Evolutionary conservation across 129 eudicot genomes (phyloP).

Genomic region (Tanacetum coccineum): DNA sequence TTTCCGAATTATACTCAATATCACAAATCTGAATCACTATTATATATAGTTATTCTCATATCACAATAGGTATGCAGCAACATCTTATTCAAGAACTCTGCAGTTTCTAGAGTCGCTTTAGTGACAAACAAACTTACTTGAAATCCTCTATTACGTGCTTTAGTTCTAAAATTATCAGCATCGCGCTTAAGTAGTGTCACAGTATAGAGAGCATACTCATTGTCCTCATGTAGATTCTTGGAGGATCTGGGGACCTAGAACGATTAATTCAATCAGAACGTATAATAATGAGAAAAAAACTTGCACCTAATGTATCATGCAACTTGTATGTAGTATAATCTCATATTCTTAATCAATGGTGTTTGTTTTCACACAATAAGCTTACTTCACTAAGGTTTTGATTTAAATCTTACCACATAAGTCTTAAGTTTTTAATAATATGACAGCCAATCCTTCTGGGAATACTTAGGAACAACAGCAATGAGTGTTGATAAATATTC

Average conservation of each 20-base stretch:
- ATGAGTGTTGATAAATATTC: slow-evolving; percentile 78
- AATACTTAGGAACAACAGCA: slow-evolving; percentile 81
- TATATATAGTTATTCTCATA: neutral
- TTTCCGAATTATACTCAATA: slow-evolving; percentile 80
- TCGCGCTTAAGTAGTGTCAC: slow-evolving; percentile 77
- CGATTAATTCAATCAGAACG: slow-evolving; percentile 35
- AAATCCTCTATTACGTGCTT: slow-evolving; percentile 10
- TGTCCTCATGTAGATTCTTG: slow-evolving; percentile 88
- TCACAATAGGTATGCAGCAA: slow-evolving; percentile 11
- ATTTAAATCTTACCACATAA: slow-evolving; percentile 57
- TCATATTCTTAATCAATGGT: neutral
- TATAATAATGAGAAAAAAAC: neutral
- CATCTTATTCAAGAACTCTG: slow-evolving; percentile 12
- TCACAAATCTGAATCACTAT: slow-evolving; percentile 70
- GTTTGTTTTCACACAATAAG: no score
- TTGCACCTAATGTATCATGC: neutral
- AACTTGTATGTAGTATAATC: slow-evolving; percentile 14
- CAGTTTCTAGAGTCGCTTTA: neutral
- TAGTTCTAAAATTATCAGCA: slow-evolving; percentile 83
- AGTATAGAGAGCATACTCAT: slow-evolving; percentile 85
- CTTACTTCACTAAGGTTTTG: no score
- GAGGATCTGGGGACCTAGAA: slow-evolving; percentile 98
- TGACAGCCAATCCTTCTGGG: slow-evolving; percentile 95
- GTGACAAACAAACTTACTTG: slow-evolving; percentile 40
- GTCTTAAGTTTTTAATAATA: slow-evolving; percentile 86